These are phyloP conservation scores for Atkinsonella hypoxylon DNA, from an alignment of 2,329 filamentous ascomycete genomes.

Conservation along the genomic window DNA sequence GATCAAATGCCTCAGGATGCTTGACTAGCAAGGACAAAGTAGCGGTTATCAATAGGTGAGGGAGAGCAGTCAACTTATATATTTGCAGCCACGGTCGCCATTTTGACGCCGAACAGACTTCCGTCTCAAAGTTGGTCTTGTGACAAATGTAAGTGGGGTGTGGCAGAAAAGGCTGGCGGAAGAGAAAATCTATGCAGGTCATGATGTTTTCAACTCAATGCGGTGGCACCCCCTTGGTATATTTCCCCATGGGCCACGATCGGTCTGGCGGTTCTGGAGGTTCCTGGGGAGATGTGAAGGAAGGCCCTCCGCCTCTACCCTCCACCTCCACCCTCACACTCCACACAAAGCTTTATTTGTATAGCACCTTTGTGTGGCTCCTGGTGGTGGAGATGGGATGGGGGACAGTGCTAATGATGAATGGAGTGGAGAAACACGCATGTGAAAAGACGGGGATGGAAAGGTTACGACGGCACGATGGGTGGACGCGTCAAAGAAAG, in stretches of 20 bases:
- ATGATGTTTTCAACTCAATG: background rate
- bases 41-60: background rate
- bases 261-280: constrained; percentile 1
- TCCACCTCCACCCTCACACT: no score
- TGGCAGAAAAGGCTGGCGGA: background rate
- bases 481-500: no score
- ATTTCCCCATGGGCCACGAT: constrained; percentile 4
- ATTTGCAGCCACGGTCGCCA: background rate
- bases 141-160: background rate
- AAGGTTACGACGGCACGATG: no score
- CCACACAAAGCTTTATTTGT: background rate
- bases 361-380: background rate
- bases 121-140: background rate
- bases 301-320: no score
- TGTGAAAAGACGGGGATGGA: background rate
- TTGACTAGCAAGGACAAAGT: background rate
- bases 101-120: background rate
- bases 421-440: background rate
- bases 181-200: background rate
- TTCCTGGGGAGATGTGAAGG: background rate
- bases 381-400: background rate
- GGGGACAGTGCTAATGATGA: no score
- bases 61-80: background rate
- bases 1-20: background rate
- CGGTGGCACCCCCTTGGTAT: background rate